Base-by-base conservation (phyloP, 352 stramenopile species). In the Globisporangium okanoganense region DNA sequence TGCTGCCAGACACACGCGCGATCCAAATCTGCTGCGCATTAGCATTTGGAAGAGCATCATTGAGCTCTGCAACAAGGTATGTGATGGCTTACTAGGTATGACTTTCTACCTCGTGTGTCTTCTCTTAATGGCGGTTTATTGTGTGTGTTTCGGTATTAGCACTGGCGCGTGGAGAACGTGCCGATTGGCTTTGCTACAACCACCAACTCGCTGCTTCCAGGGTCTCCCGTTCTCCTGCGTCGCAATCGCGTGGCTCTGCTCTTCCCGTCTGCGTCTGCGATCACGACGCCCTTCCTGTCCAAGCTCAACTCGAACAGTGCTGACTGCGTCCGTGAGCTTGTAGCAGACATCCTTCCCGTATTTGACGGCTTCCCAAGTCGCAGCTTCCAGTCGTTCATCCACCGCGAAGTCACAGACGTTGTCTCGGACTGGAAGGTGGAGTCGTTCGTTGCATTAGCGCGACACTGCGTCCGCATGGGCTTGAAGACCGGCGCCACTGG, bases 151-250 rank as follows among this genome's bases (percentile, higher is more conserved):
- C 41, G 54, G 31, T 31, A 47, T 4, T 24, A 71, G 65, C 74
- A 88, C 59, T 92, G 82, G 82, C 70, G 73, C 3, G 78, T 66
- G 13, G 82, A 90, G 60, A 86, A 85, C 25, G 81, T 84, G 12
- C 78, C 78, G 1, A 86, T 92, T 41, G 82, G 82, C 2, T 89
- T 92, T 58, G 79, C 70, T 7, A 66, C 69, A 1, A 73, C 71
- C 3, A 71, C 76, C 6, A 75, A 80, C 48, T 70, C 70, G 36
- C 63, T 81, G 22, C 64, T 76, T 22, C 78, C 82, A 10, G 82
- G 82, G 2, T 81, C 79, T 0, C 82, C 82, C 2, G 73, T 92
- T 33, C 58, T 92, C 36, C 54, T 92, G 20, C 80, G 80, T 12
- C 82, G 78, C 22, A 92, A 92, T 49, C 75, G 83, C 5, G 67